These are phyloP conservation scores for Daldinia loculata DNA, from an alignment of 495 filamentous ascomycete species.

Conservation along the genomic window DNA sequence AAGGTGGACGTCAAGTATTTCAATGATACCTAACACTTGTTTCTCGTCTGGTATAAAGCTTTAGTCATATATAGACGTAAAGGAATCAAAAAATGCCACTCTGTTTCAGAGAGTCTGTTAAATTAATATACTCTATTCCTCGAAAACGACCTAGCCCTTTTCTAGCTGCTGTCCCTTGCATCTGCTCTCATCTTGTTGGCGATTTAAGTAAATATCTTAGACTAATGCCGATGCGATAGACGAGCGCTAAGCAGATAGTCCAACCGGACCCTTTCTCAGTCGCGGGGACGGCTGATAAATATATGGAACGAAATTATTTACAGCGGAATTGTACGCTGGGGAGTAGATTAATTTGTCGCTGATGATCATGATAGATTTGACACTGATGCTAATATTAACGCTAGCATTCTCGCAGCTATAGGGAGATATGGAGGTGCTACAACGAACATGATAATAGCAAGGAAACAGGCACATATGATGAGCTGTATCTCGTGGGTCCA, in stretches of 20 bases:
- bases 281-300: neutral
- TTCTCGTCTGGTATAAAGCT: no score
- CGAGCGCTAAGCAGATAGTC: neutral
- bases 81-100: no score
- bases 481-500: constrained; percentile 3
- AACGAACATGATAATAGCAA: constrained; percentile 1
- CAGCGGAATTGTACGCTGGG: neutral
- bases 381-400: neutral
- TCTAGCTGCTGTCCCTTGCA: neutral
- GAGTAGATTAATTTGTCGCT: neutral
- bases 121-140: no score
- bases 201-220: neutral
- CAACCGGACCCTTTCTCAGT: neutral
- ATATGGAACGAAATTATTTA: neutral
- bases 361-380: neutral
- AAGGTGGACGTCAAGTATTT: no score
- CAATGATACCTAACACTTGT: no score
- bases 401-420: neutral
- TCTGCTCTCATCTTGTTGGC: neutral
- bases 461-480: neutral
- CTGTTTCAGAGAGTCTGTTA: no score
- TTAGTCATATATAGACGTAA: no score
- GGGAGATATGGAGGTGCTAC: neutral
- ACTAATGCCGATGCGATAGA: neutral
- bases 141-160: no score